A percentile compares a stretch with the other conserved stretches of the same genome.
phyloP scores from a whole-genome alignment of 371 early-diverging fungal species.

The Polyrhizophydium stewartii region DNA sequence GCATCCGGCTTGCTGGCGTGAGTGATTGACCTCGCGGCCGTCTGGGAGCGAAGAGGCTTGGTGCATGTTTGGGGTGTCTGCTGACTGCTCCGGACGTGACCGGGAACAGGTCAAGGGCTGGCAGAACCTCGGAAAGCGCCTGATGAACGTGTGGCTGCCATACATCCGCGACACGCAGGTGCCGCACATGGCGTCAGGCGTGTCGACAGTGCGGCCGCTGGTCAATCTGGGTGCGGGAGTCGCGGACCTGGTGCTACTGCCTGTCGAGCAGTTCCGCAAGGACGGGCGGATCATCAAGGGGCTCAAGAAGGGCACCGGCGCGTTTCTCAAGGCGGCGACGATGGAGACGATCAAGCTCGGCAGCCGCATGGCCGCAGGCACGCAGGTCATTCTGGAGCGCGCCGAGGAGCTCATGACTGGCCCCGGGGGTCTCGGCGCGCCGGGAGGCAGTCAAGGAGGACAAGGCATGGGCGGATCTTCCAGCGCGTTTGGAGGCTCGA shows the following conservation, averaged over 20 bases:
- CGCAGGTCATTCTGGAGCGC: slow-evolving; percentile 85
- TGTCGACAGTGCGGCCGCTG: slow-evolving; percentile 82
- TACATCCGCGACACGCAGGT: slow-evolving; percentile 87
- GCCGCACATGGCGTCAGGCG: slow-evolving; percentile 83
- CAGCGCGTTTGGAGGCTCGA: not conserved
- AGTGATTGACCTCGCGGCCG: slow-evolving; percentile 14
- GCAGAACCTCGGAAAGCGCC: slow-evolving; percentile 50
- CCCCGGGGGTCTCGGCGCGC: not conserved
- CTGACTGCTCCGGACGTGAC: too few relatives aligned
- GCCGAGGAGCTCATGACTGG: slow-evolving; percentile 74
- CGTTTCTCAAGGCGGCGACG: slow-evolving; percentile 86
- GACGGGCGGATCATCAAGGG: slow-evolving; percentile 86
- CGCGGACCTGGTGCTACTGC: slow-evolving; percentile 88
- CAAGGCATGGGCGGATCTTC: not conserved
- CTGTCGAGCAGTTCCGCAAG: slow-evolving; percentile 87
- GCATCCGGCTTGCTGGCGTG: slow-evolving; percentile 73
- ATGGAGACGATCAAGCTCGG: slow-evolving; percentile 87
- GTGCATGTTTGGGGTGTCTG: not conserved
- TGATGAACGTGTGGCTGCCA: slow-evolving; percentile 81
- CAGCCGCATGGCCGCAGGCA: slow-evolving; percentile 82
- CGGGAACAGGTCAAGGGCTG: slow-evolving; percentile 55
- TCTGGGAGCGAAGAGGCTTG: not conserved
- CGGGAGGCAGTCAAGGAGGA: too few relatives aligned
- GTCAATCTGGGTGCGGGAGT: slow-evolving; percentile 88
- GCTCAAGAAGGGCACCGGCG: slow-evolving; percentile 77